Evolutionary conservation across 2,329 filamentous ascomycete species (phyloP).

Genomic region (Chaetomium sp.): DNA sequence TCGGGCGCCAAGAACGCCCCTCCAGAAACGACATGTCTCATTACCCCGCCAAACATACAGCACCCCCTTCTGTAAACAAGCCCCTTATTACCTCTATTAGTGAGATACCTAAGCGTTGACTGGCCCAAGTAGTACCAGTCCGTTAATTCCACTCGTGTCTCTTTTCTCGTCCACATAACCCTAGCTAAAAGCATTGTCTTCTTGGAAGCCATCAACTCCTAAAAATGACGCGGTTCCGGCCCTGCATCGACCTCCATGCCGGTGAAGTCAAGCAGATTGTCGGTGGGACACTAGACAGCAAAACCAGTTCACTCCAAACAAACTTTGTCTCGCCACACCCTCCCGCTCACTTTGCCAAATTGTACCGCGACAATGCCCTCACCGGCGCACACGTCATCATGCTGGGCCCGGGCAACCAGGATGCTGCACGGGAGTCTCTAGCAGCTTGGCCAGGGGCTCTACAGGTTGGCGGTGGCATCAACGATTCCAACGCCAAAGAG

Average conservation of each 20-base stretch:
- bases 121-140: neutral
- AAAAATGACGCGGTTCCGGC: slow-evolving; percentile 82
- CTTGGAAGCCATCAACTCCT: neutral
- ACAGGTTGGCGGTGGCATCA: slow-evolving; percentile 94
- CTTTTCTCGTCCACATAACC: neutral
- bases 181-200: neutral
- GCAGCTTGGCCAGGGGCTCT: slow-evolving; percentile 75
- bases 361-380: slow-evolving; percentile 77
- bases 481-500: slow-evolving; percentile 74
- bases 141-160: neutral
- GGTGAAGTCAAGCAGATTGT: slow-evolving; percentile 98
- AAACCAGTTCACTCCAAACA: slow-evolving; percentile 71
- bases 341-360: slow-evolving; percentile 74
- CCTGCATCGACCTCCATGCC: slow-evolving; percentile 97
- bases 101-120: neutral
- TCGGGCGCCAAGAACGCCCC: slow-evolving; percentile 21
- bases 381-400: slow-evolving; percentile 92
- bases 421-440: slow-evolving; percentile 76
- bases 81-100: slow-evolving; percentile 5
- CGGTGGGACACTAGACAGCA: slow-evolving; percentile 80
- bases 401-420: slow-evolving; percentile 85
- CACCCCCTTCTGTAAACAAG: slow-evolving; percentile 4
- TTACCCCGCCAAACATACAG: slow-evolving; percentile 8
- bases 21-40: neutral
- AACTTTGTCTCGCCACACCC: slow-evolving; percentile 90